These are phyloP conservation scores for Pythium pectinolyticum DNA, from an alignment of 352 stramenopile genomes.

Conservation along the genomic window DNA sequence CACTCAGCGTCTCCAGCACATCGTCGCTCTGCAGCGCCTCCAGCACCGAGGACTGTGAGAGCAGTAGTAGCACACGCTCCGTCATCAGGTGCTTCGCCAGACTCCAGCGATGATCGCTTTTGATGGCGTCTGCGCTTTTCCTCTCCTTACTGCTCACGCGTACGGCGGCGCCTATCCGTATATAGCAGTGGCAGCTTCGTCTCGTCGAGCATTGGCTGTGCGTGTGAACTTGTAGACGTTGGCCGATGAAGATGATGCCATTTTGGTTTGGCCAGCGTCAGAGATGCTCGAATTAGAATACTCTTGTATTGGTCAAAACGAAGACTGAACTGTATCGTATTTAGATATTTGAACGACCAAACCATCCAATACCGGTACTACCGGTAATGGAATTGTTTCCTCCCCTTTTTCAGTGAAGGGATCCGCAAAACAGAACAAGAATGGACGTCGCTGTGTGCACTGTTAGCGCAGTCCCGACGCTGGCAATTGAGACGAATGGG, in stretches of 20 bases:
- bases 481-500: neutral
- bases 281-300: conserved; percentile 2
- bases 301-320: neutral
- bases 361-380: no score
- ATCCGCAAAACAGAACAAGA: no score
- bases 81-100: conserved; percentile 28
- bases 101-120: no score
- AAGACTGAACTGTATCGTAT: no score
- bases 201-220: neutral
- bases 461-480: neutral
- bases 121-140: neutral
- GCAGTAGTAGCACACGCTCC: conserved; percentile 50
- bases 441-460: neutral
- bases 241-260: neutral
- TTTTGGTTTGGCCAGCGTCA: neutral
- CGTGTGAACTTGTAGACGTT: no score
- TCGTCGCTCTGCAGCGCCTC: conserved; percentile 53
- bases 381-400: no score
- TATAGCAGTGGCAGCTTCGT: neutral
- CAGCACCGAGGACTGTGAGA: conserved; percentile 40
- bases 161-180: no score
- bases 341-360: no score
- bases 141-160: no score
- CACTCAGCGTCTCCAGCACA: conserved; percentile 43
- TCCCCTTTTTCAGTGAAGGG: no score